Evolutionary conservation across 441 rosid species (phyloP), one percentile per base, ranked within the genome.

Genomic region (Jatropha podagrica): DNA sequence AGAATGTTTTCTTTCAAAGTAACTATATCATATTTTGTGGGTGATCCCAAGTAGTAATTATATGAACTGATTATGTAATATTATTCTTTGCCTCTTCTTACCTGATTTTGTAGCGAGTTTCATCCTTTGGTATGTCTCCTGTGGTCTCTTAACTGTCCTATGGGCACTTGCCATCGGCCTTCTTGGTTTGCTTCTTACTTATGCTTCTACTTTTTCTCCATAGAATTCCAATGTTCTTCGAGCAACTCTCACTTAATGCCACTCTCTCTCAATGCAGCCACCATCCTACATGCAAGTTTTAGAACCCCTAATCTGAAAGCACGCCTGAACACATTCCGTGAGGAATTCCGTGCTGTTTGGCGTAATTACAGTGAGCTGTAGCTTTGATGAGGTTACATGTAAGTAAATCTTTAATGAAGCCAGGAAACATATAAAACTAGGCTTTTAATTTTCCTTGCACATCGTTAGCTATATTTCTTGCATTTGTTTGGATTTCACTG

Each of bases 291-390:
- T 80, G 99, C 99, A 73, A 96, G 91, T 82, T 89, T 90, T 78
- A 88, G 98, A 83, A 94, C 99, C 60, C 97, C 99, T 23, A 96
- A 96, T 81, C 86, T 96, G 87, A 96, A 96, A 83, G 97, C 99
- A 69, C 97, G 99, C 51, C 84, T 96, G 70, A 92, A 92, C 82
- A 96, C 97, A 73, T 94, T 96, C 82, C 88, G 97, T 15, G 99
- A 96, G 86, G 99, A 96, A 78, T 96, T 96, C 74, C 94, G 98
- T 85, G 86, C 91, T 48, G 99, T 94, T 64, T 96, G 99, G 99
- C 99, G 96, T 81, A 91, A 96, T 84, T 92, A 92, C 82, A 96
- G 97, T 61, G 99, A 93, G 72, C 92, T 96, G 80, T 96, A 91
- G 89, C 74, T 74, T 68, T 44, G 32, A 20, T 12, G 67, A n/a